Percentiles rank a stretch among this genome's conserved stretches.
These are phyloP conservation scores for Bertia moriformis DNA, from an alignment of 2,329 filamentous ascomycete genomes.

Conservation along the genomic window DNA sequence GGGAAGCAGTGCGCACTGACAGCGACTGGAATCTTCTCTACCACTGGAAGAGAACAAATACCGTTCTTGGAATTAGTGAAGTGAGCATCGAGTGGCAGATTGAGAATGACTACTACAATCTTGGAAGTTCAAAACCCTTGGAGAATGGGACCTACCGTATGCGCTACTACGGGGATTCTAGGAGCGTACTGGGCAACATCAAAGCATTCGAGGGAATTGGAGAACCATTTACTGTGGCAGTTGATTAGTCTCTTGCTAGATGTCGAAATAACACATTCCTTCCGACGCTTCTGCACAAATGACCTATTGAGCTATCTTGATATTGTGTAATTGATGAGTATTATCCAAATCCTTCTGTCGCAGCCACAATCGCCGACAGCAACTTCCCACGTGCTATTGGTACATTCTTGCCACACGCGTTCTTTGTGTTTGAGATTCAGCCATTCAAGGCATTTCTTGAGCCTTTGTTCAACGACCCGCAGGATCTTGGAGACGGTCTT, in stretches of 20 bases:
- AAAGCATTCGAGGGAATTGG: constrained; percentile 57
- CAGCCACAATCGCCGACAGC: no score
- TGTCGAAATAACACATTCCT: not conserved
- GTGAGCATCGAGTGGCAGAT: constrained; percentile 73
- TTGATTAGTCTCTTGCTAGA: no score
- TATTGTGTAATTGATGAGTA: no score
- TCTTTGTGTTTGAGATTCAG: no score
- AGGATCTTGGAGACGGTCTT: no score
- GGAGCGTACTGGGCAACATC: constrained; percentile 45
- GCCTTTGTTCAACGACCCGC: no score
- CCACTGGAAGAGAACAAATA: constrained; percentile 61
- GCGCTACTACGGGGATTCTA: constrained; percentile 73
- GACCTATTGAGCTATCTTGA: no score
- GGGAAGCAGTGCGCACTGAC: constrained; percentile 59
- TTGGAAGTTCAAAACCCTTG: not conserved
- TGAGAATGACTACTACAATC: constrained; percentile 31
- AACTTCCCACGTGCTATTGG: no score
- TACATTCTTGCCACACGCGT: no score
- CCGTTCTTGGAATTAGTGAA: constrained; percentile 59
- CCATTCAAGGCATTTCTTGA: no score
- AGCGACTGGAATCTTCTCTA: constrained; percentile 73
- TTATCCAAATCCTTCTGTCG: no score
- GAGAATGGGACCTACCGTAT: constrained; percentile 57
- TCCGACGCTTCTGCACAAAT: no score
- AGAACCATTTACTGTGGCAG: constrained; percentile 27